phyloP scores from a whole-genome alignment of 2,329 filamentous ascomycete genomes.

The Uncinocarpus reesii region DNA sequence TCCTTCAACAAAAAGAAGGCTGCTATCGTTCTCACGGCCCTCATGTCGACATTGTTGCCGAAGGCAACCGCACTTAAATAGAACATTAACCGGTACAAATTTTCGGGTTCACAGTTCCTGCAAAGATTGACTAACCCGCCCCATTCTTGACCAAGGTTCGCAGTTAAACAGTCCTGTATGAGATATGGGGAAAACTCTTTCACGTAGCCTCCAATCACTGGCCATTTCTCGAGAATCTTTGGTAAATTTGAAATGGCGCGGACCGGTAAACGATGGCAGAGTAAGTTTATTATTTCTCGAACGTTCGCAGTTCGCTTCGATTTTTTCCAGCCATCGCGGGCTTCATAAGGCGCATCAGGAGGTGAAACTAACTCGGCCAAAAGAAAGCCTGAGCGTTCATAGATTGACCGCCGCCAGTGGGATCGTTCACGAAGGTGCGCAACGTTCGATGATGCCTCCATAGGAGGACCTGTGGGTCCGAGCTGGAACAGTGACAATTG shows the following conservation, averaged over 20 bases:
- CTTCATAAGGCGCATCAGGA: background rate
- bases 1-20: slow-evolving; percentile 7
- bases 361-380: background rate
- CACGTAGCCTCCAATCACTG: background rate
- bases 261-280: background rate
- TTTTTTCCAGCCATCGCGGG: background rate
- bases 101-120: background rate
- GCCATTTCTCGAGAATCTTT: background rate
- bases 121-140: slow-evolving; percentile 5
- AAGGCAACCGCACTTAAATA: background rate
- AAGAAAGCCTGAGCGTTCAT: background rate
- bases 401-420: slow-evolving; percentile 4
- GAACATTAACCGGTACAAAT: slow-evolving; percentile 1
- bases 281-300: background rate
- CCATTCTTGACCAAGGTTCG: slow-evolving; percentile 4
- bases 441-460: background rate
- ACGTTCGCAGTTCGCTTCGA: background rate
- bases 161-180: background rate
- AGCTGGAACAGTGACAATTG: background rate
- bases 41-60: background rate
- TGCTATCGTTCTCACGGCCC: background rate
- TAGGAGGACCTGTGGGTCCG: background rate
- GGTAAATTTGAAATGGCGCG: background rate
- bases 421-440: background rate
- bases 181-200: background rate